Evolutionary conservation across 78 protist genomes (phyloP).

Genomic region (Isochrysis galbana): DNA sequence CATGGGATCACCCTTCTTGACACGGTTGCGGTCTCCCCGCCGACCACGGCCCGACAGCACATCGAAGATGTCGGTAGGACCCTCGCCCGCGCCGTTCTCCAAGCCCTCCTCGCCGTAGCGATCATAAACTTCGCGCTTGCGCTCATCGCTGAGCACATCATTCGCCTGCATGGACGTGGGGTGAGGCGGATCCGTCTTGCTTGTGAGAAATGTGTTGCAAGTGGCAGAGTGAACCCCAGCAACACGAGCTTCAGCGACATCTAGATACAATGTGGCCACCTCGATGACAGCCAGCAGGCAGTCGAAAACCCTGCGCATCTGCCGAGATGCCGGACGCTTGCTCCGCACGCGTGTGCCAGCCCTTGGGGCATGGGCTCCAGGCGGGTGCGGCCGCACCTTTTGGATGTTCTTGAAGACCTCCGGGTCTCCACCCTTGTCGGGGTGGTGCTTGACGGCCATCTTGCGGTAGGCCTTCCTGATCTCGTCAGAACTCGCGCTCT

Average conservation of each 20-base stretch:
- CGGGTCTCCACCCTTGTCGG: slow-evolving; percentile 79
- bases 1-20: slow-evolving; percentile 66
- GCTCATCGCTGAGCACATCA: slow-evolving; percentile 82
- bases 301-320: too few species aligned
- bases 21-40: not conserved
- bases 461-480: slow-evolving; percentile 71
- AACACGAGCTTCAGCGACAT: too few species aligned
- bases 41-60: slow-evolving; percentile 80
- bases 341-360: too few species aligned
- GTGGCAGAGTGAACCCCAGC: too few species aligned
- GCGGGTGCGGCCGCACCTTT: slow-evolving; percentile 36
- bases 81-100: slow-evolving; percentile 73
- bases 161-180: too few species aligned
- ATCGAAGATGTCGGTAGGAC: slow-evolving; percentile 73
- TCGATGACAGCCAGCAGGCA: too few species aligned
- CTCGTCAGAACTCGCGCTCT: not conserved
- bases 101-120: slow-evolving; percentile 89
- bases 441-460: slow-evolving; percentile 94
- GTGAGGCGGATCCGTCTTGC: too few species aligned
- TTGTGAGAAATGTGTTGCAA: too few species aligned
- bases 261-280: too few species aligned
- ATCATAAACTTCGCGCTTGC: slow-evolving; percentile 90
- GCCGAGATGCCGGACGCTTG: too few species aligned
- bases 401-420: slow-evolving; percentile 86
- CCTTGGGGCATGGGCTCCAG: too few species aligned